These are phyloP conservation scores for Talaromyces islandicus DNA, from an alignment of 2,329 filamentous ascomycete species.

Conservation along the genomic window DNA sequence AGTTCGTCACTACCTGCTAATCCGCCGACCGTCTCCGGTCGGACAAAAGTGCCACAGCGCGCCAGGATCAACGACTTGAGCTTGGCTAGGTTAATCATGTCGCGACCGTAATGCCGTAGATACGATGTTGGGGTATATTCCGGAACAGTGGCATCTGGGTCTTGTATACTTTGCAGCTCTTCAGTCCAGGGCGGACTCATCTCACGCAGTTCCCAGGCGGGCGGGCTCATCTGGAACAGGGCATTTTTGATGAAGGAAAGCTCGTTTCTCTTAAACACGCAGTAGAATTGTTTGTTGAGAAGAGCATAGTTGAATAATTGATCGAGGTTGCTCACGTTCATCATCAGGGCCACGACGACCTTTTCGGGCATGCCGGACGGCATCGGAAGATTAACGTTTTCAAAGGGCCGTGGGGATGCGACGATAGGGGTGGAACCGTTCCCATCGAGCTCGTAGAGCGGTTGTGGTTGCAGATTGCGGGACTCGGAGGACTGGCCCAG, in stretches of 20 bases:
- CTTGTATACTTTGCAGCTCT: conserved; percentile 33
- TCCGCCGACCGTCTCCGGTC: conserved; percentile 50
- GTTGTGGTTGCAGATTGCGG: neutral
- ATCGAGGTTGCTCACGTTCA: conserved; percentile 42
- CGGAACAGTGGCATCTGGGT: conserved; percentile 42
- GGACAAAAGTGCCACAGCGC: conserved; percentile 51
- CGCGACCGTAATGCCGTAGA: conserved; percentile 45
- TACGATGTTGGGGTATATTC: conserved; percentile 52
- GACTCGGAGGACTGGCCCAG: neutral
- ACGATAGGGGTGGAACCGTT: conserved; percentile 16
- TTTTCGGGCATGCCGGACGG: conserved; percentile 40
- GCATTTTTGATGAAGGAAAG: conserved; percentile 48
- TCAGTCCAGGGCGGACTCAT: conserved; percentile 48
- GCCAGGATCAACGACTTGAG: conserved; percentile 53
- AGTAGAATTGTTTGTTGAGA: conserved; percentile 52
- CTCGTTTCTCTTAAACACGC: conserved; percentile 53
- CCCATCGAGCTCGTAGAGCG: conserved; percentile 29
- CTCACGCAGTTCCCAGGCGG: conserved; percentile 57
- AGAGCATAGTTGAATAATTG: conserved; percentile 52
- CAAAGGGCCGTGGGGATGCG: conserved; percentile 1
- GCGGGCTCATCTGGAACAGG: conserved; percentile 48
- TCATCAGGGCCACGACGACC: conserved; percentile 49
- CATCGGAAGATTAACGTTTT: conserved; percentile 25
- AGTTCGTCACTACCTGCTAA: conserved; percentile 43
- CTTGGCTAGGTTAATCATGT: conserved; percentile 48